Evolutionary conservation across 2,329 filamentous ascomycete genomes (phyloP).

Genomic region (Chaetomium olivaceum): DNA sequence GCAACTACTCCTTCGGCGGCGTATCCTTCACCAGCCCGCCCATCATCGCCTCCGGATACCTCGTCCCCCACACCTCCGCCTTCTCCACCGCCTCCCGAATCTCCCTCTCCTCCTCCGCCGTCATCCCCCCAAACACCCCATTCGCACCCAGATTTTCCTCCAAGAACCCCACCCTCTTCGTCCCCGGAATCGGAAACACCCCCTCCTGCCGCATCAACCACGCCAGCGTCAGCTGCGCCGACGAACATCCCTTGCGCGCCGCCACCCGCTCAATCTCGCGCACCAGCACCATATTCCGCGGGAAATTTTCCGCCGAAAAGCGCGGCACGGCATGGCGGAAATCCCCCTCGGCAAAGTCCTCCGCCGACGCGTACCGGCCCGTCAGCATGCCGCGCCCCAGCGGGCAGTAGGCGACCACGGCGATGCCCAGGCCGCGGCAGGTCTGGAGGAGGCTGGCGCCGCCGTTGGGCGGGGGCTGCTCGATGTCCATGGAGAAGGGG

Average conservation of each 20-base stretch:
- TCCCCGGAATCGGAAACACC: slow-evolving; percentile 58
- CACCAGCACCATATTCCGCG: slow-evolving; percentile 46
- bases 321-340: slow-evolving; percentile 41
- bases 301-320: slow-evolving; percentile 50
- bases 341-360: slow-evolving; percentile 42
- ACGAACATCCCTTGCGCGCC: slow-evolving; percentile 43
- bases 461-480: slow-evolving; percentile 33
- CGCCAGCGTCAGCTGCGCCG: slow-evolving; percentile 56
- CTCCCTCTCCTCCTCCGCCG: slow-evolving; percentile 50
- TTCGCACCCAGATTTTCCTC: slow-evolving; percentile 61
- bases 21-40: slow-evolving; percentile 23
- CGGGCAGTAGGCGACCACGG: slow-evolving; percentile 46
- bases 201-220: slow-evolving; percentile 55
- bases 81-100: slow-evolving; percentile 52
- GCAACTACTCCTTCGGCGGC: slow-evolving; percentile 10
- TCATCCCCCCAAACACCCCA: slow-evolving; percentile 49
- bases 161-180: slow-evolving; percentile 35
- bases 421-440: slow-evolving; percentile 49
- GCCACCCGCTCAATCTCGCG: slow-evolving; percentile 35
- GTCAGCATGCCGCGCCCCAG: slow-evolving; percentile 48
- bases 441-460: slow-evolving; percentile 33
- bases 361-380: slow-evolving; percentile 40
- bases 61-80: slow-evolving; percentile 49
- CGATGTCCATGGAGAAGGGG: slow-evolving; percentile 52
- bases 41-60: slow-evolving; percentile 44